Base-by-base conservation (phyloP, 1,284 basidiomycete species). In the Vanrija sp. region DNA sequence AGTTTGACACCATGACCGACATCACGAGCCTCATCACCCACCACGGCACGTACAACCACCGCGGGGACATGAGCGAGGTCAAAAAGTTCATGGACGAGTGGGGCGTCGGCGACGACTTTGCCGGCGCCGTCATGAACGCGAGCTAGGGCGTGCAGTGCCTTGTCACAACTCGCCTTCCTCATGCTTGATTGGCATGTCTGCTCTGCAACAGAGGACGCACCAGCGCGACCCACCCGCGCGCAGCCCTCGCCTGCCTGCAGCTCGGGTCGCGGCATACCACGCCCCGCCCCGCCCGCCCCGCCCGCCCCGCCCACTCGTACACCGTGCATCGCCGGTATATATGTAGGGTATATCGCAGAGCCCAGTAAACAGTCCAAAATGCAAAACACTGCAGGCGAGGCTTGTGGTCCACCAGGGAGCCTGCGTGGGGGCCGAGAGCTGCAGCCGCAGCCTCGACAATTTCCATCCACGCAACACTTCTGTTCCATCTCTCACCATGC, bases 51-150 rank as follows among this genome's bases (percentile, higher is more conserved):
- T 71, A 72, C 37, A 71, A 68, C 31, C 75, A 79, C 57, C 56
- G 77, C n/a, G 73, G 72, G 9, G 77, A 78, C 49, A 78, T 78
- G 78, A 63, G 69, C 7, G 69, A 78, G 49, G 77, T 78, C 15
- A 66, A 67, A 44, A 60, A 62, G n/a, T 70, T 70, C 52, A 71
- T 78, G 64, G 72, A 72, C 22, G 45, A 54, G 25, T 72, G 71
- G 52, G 76, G 76, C 0, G 76, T 77, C 2, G 76, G 75, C 0
- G 72, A 73, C 24, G 77, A 77, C 44, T 75, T 74, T 47, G 69
- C 66, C 16, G 64, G 61, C 14, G 71, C 70, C 3, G 69, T 78
- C 8, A 64, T 76, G 55, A 67, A 66, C 41, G 55, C 47, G 12
- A 44, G 35, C 2, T 52, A 38, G 18, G 18, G 4, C 24, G 7